Evolutionary conservation across 495 filamentous ascomycete genomes (phyloP).

Genomic region (Talaromyces borbonicus): DNA sequence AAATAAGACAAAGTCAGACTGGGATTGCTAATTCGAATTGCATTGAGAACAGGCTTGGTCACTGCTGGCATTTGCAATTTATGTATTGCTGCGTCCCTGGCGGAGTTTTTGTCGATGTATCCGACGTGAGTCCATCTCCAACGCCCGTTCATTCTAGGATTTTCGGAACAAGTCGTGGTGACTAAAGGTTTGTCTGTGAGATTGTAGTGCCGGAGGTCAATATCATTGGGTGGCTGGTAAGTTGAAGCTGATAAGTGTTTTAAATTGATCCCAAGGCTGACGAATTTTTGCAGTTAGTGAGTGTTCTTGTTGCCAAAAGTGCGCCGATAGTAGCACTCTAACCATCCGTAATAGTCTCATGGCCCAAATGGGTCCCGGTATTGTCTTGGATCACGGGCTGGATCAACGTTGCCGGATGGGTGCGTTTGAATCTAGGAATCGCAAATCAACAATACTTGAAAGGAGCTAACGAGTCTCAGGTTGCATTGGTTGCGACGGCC

Average conservation of each 20-base stretch:
- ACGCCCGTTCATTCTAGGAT: too few species aligned
- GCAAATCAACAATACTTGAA: too few species aligned
- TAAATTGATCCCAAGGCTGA: not conserved
- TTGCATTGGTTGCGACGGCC: constrained; percentile 41
- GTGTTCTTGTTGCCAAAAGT: too few species aligned
- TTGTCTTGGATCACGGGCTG: constrained; percentile 66
- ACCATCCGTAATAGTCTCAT: constrained; percentile 28
- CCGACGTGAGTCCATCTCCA: constrained; percentile 57
- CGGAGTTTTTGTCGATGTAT: constrained; percentile 65
- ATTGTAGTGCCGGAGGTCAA: constrained; percentile 46
- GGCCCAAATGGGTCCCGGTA: constrained; percentile 48
- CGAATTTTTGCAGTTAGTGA: constrained; percentile 21
- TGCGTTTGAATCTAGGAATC: constrained; percentile 23
- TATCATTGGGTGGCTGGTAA: constrained; percentile 67
- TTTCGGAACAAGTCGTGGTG: not conserved
- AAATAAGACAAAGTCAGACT: not conserved
- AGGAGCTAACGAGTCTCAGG: constrained; percentile 48
- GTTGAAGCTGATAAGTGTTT: constrained; percentile 5
- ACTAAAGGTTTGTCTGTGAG: not conserved
- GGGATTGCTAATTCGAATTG: not conserved
- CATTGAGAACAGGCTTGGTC: constrained; percentile 40
- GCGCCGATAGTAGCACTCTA: too few species aligned
- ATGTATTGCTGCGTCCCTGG: constrained; percentile 60
- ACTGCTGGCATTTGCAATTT: constrained; percentile 63
- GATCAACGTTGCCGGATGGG: constrained; percentile 69